These are phyloP conservation scores for Amborella trichopoda DNA, from an alignment of 164 flowering plant genomes.

Conservation along the genomic window DNA sequence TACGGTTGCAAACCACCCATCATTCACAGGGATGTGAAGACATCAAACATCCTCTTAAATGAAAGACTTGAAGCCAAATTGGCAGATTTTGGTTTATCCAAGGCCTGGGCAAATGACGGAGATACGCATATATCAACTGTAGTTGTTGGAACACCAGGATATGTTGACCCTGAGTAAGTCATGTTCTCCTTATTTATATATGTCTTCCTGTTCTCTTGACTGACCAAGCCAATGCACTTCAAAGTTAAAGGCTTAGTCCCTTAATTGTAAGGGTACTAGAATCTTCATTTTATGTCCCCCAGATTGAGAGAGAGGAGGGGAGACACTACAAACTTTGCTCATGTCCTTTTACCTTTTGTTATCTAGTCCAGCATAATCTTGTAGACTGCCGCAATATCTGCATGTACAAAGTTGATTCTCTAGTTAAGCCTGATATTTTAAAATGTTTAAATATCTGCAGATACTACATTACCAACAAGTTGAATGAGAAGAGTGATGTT, in stretches of 20 bases:
- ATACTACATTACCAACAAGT: not conserved
- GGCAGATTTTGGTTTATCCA: slow-evolving; percentile 1
- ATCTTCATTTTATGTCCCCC: not conserved
- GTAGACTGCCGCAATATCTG: no score
- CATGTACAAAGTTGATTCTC: no score
- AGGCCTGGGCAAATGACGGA: not conserved
- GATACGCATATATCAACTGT: not conserved
- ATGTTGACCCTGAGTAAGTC: slow-evolving; percentile 3
- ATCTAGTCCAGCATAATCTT: no score
- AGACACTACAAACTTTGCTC: not conserved
- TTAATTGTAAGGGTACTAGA: not conserved
- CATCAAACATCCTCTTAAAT: slow-evolving; percentile 3
- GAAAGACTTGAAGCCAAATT: slow-evolving; percentile 4
- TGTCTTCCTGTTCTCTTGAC: not conserved
- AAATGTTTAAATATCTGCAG: no score
- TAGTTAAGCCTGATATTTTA: no score
- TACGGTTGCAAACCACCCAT: slow-evolving; percentile 3
- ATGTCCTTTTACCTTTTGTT: not conserved
- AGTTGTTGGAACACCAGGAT: slow-evolving; percentile 2
- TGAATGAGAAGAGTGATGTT: slow-evolving; percentile 7
- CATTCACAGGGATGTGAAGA: slow-evolving; percentile 3
- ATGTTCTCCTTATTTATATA: not conserved
- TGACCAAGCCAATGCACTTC: not conserved
- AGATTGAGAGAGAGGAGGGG: no score
- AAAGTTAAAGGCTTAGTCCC: not conserved